Base-by-base conservation (phyloP, 352 stramenopile genomes). In the Globisporangium canariense region DNA sequence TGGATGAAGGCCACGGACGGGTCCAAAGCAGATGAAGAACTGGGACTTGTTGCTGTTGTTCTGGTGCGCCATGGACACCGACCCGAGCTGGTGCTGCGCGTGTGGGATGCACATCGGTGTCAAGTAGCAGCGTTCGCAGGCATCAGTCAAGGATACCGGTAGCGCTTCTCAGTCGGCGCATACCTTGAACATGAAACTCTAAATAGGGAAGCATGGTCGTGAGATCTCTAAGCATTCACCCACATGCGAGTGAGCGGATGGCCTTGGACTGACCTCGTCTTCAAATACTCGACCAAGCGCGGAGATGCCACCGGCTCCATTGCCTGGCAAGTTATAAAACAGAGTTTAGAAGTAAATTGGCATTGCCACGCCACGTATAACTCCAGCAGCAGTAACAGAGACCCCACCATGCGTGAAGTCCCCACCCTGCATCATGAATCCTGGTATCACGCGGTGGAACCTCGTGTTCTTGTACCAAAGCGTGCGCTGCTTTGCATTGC, bases 381-480 rank as follows among this genome's bases (percentile, higher is more conserved):
- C 14, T 18, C 4, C 14, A 46, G 40, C 14, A 46, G 14, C 14
- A 13, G 43, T 49, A 22, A 53, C 6, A n/a, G 14, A 16, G 13
- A 9, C 11, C 49, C 45, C 62, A 91, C 91, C 93, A 62, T 92
- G 83, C 0, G 90, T 98, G 59, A 90, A 84, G 75, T 98, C 97
- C 11, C 96, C 96, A 28, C 93, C 92, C 76, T 99, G 97, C 75
- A 98, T 97, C 96, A 99, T 99, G 68, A 99, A 99, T 43, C 97
- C 94, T 25, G 96, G 97, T 64, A 99, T 97, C n/a, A 99, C 88
- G n/a, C 97, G 91, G 65, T 99, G 97, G 76, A 99, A 98, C 4
- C 78, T 88, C 50, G 78, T 93, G 62, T 94, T 93, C 75, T 99
- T 98, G 90, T 97, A 99, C 71, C 77, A 90, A n/a, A 84, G 67